A percentile compares a stretch with the other conserved stretches of the same genome.
These are phyloP conservation scores for Rhodotorula toruloides DNA, from an alignment of 768 basidiomycete genomes.

Conservation along the genomic window DNA sequence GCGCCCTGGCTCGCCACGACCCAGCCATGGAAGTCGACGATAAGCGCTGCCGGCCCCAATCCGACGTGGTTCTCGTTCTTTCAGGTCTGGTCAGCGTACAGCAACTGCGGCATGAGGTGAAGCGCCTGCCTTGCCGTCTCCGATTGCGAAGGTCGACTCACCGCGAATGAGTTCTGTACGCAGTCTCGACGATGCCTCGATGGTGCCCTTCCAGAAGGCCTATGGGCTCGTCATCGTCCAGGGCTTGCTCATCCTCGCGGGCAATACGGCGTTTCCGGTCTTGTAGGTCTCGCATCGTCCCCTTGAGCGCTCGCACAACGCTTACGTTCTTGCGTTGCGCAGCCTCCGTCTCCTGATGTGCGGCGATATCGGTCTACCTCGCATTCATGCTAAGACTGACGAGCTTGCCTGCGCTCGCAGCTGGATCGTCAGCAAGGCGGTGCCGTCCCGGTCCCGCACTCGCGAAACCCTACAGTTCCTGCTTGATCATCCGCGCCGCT, in stretches of 20 bases:
- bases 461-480: conserved; percentile 83
- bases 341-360: conserved; percentile 80
- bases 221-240: conserved; percentile 58
- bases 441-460: conserved; percentile 58
- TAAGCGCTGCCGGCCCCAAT: conserved; percentile 47
- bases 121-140: neutral
- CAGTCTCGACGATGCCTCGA: conserved; percentile 61
- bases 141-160: no score
- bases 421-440: conserved; percentile 64
- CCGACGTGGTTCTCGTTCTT: conserved; percentile 47
- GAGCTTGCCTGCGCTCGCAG: conserved; percentile 49
- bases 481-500: conserved; percentile 80
- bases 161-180: no score
- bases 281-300: conserved; percentile 55
- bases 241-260: conserved; percentile 68
- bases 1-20: conserved; percentile 71
- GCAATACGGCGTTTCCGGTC: conserved; percentile 71
- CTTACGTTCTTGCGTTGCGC: neutral
- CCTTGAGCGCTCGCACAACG: neutral
- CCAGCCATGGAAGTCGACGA: neutral
- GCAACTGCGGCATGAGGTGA: conserved; percentile 66
- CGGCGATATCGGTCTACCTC: conserved; percentile 45
- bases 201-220: conserved; percentile 74
- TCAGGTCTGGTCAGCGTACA: conserved; percentile 44
- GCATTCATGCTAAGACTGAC: neutral